These are phyloP conservation scores for Syzygium syzygioides DNA, from an alignment of 441 rosid species.

Conservation along the genomic window DNA sequence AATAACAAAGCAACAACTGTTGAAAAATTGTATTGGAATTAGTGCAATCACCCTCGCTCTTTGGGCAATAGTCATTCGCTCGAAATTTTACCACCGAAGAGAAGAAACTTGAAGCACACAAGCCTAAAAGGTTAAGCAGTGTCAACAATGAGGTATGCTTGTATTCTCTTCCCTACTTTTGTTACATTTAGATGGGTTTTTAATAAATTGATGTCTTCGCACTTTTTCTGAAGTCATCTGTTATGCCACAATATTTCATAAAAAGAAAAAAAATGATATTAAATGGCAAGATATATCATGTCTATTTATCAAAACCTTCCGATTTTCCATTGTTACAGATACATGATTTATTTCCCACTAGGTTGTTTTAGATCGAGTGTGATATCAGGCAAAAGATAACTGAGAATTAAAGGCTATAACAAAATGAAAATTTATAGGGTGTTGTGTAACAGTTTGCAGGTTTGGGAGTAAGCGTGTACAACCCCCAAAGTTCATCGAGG, in stretches of 20 bases:
- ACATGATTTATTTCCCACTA: too few relatives aligned
- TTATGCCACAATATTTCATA: neutral
- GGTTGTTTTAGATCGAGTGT: too few relatives aligned
- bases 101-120: neutral
- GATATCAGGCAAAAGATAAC: neutral
- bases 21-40: neutral
- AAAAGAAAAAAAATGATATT: neutral
- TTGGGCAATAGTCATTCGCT: neutral
- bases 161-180: neutral
- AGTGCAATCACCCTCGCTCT: neutral
- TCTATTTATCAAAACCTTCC: too few relatives aligned
- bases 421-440: neutral
- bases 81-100: neutral
- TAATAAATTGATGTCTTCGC: neutral
- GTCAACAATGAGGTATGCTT: neutral
- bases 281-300: too few relatives aligned
- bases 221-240: neutral
- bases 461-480: neutral
- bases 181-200: neutral
- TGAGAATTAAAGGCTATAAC: neutral
- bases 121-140: neutral
- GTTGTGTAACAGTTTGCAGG: neutral
- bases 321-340: too few relatives aligned
- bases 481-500: neutral
- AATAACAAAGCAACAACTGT: neutral